phyloP scores from a whole-genome alignment of 2,329 filamentous ascomycete species.

The Penicillium digitatum region DNA sequence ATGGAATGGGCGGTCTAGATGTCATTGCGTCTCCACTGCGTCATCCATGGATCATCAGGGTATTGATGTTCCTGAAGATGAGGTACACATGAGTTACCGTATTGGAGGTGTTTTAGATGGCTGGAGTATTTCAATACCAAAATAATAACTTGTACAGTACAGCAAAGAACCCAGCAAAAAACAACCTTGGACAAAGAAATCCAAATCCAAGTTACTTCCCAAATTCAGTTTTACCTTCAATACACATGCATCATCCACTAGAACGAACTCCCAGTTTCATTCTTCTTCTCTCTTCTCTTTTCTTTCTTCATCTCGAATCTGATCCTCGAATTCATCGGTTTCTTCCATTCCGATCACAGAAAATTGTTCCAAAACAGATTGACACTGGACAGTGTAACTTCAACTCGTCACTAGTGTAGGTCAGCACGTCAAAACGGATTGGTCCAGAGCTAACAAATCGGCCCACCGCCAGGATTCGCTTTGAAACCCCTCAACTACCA shows the following conservation, averaged over 20 bases:
- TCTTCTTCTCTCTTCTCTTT: neutral
- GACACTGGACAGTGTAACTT: neutral
- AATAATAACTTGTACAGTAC: neutral
- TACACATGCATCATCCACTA: neutral
- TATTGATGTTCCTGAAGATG: neutral
- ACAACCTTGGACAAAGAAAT: conserved; percentile 1
- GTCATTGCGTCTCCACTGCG: conserved; percentile 23
- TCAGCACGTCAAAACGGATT: neutral
- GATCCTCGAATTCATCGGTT: neutral
- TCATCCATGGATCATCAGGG: conserved; percentile 10
- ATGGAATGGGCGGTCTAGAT: conserved; percentile 25
- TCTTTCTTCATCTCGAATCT: neutral
- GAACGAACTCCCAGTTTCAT: neutral
- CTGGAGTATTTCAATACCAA: neutral
- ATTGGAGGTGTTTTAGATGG: neutral
- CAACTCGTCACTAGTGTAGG: neutral
- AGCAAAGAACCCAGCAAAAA: neutral
- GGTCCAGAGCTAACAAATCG: conserved; percentile 18
- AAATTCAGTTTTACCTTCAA: neutral
- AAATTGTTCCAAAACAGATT: neutral
- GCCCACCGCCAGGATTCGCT: conserved; percentile 12
- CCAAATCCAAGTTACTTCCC: neutral
- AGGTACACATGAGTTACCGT: neutral
- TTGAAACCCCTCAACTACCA: conserved; percentile 5
- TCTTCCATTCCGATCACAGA: neutral